Percentiles rank a stretch among this genome's conserved stretches.
Conservation (phyloP, 2,329 filamentous ascomycete species). For the Parafenestella ontariensis region DNA sequence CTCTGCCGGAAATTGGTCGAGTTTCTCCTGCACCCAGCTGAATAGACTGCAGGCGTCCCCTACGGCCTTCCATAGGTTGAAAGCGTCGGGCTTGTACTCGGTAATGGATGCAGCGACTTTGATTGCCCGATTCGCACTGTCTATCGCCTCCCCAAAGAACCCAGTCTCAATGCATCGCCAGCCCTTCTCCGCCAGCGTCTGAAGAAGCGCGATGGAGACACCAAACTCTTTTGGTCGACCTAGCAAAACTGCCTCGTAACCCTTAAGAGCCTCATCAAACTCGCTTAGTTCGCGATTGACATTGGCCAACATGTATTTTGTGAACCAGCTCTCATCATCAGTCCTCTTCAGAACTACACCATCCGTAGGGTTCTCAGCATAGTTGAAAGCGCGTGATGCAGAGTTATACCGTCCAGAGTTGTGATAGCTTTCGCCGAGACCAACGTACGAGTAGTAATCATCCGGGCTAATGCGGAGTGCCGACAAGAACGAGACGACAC, state of each 20-base stretch:
- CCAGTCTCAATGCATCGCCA: constrained; percentile 80
- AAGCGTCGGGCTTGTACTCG: constrained; percentile 69
- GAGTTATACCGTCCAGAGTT: constrained; percentile 92
- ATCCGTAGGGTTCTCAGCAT: constrained; percentile 79
- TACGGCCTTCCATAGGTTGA: constrained; percentile 94
- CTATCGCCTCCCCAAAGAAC: constrained; percentile 81
- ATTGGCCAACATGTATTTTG: constrained; percentile 95
- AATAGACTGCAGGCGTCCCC: constrained; percentile 89
- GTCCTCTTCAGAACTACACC: constrained; percentile 61
- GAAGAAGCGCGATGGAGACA: constrained; percentile 84
- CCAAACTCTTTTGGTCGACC: constrained; percentile 78
- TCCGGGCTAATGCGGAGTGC: constrained; percentile 82
- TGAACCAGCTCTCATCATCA: constrained; percentile 85
- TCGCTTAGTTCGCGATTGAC: constrained; percentile 92
- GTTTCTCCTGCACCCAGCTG: constrained; percentile 74
- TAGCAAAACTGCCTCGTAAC: constrained; percentile 77
- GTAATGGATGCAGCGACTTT: constrained; percentile 69
- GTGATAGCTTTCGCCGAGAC: constrained; percentile 96
- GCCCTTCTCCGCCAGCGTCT: constrained; percentile 84
- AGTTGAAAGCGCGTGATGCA: constrained; percentile 88
- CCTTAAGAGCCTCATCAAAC: constrained; percentile 79
- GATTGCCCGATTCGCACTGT: constrained; percentile 74
- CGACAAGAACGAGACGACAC: constrained; percentile 89
- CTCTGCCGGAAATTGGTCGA: constrained; percentile 67
- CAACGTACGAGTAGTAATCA: constrained; percentile 96